A percentile compares a stretch with the other conserved stretches of the same genome.
These are phyloP conservation scores for Wickerhamia fluorescens DNA, from an alignment of 805 yeast species.

Conservation along the genomic window DNA sequence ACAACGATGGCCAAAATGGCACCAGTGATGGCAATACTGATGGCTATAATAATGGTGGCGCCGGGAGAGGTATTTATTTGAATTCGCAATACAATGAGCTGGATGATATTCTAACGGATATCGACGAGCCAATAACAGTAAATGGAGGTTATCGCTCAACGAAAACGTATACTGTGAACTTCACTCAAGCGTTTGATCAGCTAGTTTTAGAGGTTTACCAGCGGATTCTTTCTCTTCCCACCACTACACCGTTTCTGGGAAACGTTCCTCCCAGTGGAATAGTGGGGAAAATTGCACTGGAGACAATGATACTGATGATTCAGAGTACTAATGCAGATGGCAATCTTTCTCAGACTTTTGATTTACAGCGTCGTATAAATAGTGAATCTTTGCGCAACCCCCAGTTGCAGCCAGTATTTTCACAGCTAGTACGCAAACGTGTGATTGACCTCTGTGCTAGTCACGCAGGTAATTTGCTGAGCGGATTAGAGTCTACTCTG, in stretches of 20 bases:
- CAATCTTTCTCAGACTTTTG: constrained; percentile 21
- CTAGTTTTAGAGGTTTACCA: constrained; percentile 28
- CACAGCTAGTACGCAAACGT: constrained; percentile 36
- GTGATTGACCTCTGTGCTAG: constrained; percentile 31
- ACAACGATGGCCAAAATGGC: too few species aligned
- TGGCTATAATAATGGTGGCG: constrained; percentile 4
- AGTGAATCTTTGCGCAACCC: constrained; percentile 25
- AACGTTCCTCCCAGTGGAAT: constrained; percentile 37
- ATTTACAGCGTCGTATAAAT: constrained; percentile 26
- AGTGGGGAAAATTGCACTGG: constrained; percentile 37
- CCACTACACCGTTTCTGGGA: constrained; percentile 41
- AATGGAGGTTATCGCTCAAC: constrained; percentile 10
- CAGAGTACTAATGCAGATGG: constrained; percentile 7
- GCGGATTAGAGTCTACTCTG: constrained; percentile 17
- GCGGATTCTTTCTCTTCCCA: constrained; percentile 32
- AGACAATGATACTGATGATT: constrained; percentile 25
- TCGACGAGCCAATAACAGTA: constrained; percentile 31
- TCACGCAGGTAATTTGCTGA: not conserved
- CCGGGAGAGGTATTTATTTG: constrained; percentile 15
- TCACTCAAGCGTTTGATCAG: constrained; percentile 31
- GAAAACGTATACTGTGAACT: constrained; percentile 27
- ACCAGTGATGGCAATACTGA: too few species aligned
- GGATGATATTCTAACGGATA: constrained; percentile 36
- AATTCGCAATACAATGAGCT: constrained; percentile 31
- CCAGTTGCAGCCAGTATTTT: constrained; percentile 29